These are phyloP conservation scores for Trametes polyzona DNA, from an alignment of 1,284 basidiomycete species.

Conservation along the genomic window DNA sequence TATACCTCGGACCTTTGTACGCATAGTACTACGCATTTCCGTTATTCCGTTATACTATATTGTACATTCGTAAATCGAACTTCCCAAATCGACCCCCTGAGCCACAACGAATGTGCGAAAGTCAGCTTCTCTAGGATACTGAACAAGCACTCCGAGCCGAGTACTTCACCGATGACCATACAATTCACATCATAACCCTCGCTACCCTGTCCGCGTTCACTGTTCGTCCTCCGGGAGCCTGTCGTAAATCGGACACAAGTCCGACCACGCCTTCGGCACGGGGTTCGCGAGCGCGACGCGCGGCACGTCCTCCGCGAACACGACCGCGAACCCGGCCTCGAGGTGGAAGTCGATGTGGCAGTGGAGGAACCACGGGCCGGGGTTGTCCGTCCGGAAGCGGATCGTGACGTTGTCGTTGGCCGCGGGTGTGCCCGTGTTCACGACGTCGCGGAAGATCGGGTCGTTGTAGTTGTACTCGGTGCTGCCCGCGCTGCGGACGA, in stretches of 20 bases:
- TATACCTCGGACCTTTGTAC: no score
- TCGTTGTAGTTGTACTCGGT: slow-evolving; percentile 42
- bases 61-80: no score
- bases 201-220: slow-evolving; percentile 3
- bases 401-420: slow-evolving; percentile 32
- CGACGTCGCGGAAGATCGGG: slow-evolving; percentile 36
- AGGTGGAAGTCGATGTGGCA: slow-evolving; percentile 37
- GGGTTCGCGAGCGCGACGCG: slow-evolving; percentile 12
- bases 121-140: no score
- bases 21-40: no score
- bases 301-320: slow-evolving; percentile 31
- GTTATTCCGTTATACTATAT: no score
- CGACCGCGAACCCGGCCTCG: slow-evolving; percentile 31
- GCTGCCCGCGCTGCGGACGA: slow-evolving; percentile 27
- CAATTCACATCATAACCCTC: no score
- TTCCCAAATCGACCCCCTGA: no score
- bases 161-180: no score
- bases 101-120: no score
- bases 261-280: slow-evolving; percentile 17
- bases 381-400: slow-evolving; percentile 31
- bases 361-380: slow-evolving; percentile 35
- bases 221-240: slow-evolving; percentile 5
- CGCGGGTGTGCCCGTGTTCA: slow-evolving; percentile 27
- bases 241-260: slow-evolving; percentile 28
- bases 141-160: no score